These are phyloP conservation scores for Leccinum incarnatum DNA, from an alignment of 768 basidiomycete species.

Conservation along the genomic window DNA sequence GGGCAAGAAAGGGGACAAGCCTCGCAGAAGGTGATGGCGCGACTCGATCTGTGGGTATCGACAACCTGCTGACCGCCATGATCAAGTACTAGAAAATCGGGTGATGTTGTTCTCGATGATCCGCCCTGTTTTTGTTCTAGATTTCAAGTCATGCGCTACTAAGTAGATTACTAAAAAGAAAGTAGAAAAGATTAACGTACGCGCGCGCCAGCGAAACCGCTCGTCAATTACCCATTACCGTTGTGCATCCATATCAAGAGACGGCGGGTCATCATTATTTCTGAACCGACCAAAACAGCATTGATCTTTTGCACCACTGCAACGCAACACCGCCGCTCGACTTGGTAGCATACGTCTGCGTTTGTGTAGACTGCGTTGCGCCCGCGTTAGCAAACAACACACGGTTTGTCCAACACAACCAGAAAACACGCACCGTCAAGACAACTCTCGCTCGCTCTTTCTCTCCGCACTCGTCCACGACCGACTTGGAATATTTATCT, in stretches of 20 bases:
- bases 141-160: too few species aligned
- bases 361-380: constrained; percentile 42
- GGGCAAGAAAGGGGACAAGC: too few species aligned
- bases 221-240: neutral
- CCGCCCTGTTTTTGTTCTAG: too few species aligned
- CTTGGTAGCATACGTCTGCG: constrained; percentile 41
- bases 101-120: too few species aligned
- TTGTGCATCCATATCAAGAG: neutral
- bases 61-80: too few species aligned
- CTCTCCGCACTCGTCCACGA: constrained; percentile 46
- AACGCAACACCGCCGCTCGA: constrained; percentile 31
- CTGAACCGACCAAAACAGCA: neutral
- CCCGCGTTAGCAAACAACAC: neutral
- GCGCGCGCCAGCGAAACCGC: neutral
- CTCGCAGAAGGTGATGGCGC: too few species aligned
- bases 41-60: too few species aligned
- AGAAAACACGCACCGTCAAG: constrained; percentile 46
- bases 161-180: neutral
- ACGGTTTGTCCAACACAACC: neutral
- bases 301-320: constrained; percentile 43
- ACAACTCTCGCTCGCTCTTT: constrained; percentile 61
- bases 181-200: neutral
- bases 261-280: neutral
- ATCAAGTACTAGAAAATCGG: too few species aligned
- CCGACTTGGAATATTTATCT: constrained; percentile 44